Base-by-base conservation (phyloP, 306 rosid species). In the Fragaria vesca region DNA sequence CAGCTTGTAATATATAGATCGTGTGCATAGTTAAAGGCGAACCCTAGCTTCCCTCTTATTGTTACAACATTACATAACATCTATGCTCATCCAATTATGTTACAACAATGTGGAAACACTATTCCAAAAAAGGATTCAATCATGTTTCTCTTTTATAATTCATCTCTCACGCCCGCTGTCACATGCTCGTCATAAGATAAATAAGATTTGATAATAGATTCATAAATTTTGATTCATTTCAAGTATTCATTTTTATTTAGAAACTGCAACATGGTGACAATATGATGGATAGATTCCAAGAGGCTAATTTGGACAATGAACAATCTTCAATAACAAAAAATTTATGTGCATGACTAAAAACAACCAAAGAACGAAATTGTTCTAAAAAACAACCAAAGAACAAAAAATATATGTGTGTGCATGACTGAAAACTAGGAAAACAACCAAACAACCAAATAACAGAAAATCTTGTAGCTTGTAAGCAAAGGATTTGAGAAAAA, bases 161-260 rank as follows among this genome's bases (percentile, higher is more conserved):
- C 99, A 47, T 95, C 99, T 84, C 58, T 88, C 32, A 85, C 73
- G 57, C 55, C 77, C 50, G 69, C 83, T 36, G 43, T 79, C 79
- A 65, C 81, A 55, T 71, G 73, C 55, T 71, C 88, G 17, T 55
- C 81, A 36, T 69, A 93, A 32, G 93, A 89, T 45, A 97, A 87
- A 78, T 86, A 95, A 54, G 88, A 76, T 78, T 84, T 81, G 60
- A 95, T 91, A 75, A 95, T 86, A 15, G 93, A 88, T 84, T 86
- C 90, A 1, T 93, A 95, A 28, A 85, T 76, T 21, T 83, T 81
- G 12, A 93, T 89, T 73, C 97, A 97, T 85, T 90, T 95, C 86
- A 93, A 85, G 83, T 93, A 95, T 78, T 85, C 97, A 21, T 83
- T 93, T 87, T 86, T 85, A 88, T 83, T 88, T 50, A 93, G 86